A percentile compares a stretch with the other conserved stretches of the same genome.
phyloP scores from a whole-genome alignment of 495 filamentous ascomycete genomes.

The Neurospora sublineolata region DNA sequence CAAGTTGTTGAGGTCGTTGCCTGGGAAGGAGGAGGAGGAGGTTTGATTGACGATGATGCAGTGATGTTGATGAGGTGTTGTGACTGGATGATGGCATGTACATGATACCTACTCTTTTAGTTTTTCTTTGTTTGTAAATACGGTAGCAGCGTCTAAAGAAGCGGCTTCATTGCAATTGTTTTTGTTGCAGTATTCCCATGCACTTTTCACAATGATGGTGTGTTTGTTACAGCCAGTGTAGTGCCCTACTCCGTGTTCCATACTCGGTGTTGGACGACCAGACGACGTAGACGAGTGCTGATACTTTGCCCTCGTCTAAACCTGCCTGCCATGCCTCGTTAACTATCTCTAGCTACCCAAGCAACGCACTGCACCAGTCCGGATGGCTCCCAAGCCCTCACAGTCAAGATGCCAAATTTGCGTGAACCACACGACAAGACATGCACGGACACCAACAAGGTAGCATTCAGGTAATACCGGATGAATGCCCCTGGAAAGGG shows the following conservation, averaged over 20 bases:
- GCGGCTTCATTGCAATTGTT: not conserved
- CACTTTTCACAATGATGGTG: not conserved
- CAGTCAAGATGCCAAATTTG: not conserved
- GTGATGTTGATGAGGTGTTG: not conserved
- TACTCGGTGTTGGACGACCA: not conserved
- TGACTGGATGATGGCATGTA: not conserved
- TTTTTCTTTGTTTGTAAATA: not conserved
- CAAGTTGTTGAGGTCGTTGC: not conserved
- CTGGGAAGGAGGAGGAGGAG: not conserved
- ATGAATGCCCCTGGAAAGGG: not conserved
- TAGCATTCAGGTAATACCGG: not conserved
- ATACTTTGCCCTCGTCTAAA: not conserved
- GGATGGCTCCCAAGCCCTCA: not conserved
- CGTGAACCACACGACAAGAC: not conserved
- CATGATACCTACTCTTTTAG: not conserved
- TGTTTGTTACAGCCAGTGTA: not conserved
- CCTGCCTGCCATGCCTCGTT: not conserved
- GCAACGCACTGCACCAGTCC: too few species aligned
- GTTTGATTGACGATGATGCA: not conserved
- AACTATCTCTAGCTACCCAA: too few species aligned
- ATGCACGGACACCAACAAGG: not conserved
- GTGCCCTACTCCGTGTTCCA: not conserved
- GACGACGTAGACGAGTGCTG: not conserved
- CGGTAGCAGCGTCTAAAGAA: not conserved
- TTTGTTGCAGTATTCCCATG: not conserved